These are phyloP conservation scores for Malus hybrid DNA, from an alignment of 331 rosid species.

Conservation along the genomic window DNA sequence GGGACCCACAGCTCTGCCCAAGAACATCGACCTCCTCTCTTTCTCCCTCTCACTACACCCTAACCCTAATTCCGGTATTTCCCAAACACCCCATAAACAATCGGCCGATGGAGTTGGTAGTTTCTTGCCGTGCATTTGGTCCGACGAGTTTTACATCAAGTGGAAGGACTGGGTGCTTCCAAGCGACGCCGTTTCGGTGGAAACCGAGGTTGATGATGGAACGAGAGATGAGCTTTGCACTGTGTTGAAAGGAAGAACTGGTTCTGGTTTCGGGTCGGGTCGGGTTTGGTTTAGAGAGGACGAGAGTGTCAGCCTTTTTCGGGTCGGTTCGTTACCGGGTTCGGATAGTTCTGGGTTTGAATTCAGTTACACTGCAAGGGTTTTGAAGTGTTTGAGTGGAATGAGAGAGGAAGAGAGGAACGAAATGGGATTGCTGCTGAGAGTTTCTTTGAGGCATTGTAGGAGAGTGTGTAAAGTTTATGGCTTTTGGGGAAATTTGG, in stretches of 20 bases:
- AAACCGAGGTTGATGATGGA: not conserved
- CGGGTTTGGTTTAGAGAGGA: conserved; percentile 15
- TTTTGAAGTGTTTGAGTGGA: conserved; percentile 58
- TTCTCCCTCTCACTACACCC: conserved; percentile 21
- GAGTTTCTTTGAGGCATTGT: conserved; percentile 39
- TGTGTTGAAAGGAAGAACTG: conserved; percentile 17
- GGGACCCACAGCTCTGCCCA: conserved; percentile 76
- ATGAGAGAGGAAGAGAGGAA: conserved; percentile 54
- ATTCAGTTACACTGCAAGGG: conserved; percentile 42
- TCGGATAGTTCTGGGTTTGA: conserved; percentile 20
- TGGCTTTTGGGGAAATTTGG: conserved; percentile 79
- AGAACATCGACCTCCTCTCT: conserved; percentile 87
- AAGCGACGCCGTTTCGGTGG: conserved; percentile 34
- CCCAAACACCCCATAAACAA: conserved; percentile 12
- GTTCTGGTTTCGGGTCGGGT: conserved; percentile 5
- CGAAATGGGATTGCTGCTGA: conserved; percentile 48
- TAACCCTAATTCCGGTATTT: conserved; percentile 1
- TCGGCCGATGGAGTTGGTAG: not conserved
- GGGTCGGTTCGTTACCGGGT: conserved; percentile 28
- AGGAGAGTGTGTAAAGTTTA: conserved; percentile 41
- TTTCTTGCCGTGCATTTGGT: conserved; percentile 47
- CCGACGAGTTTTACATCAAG: conserved; percentile 48
- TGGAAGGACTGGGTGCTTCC: conserved; percentile 78
- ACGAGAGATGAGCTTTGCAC: not conserved
- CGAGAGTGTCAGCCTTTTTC: conserved; percentile 40